Evolutionary conservation across 2,329 filamentous ascomycete genomes (phyloP), one percentile per base, ranked within the genome.

Genomic region (Fusarium annulatum): DNA sequence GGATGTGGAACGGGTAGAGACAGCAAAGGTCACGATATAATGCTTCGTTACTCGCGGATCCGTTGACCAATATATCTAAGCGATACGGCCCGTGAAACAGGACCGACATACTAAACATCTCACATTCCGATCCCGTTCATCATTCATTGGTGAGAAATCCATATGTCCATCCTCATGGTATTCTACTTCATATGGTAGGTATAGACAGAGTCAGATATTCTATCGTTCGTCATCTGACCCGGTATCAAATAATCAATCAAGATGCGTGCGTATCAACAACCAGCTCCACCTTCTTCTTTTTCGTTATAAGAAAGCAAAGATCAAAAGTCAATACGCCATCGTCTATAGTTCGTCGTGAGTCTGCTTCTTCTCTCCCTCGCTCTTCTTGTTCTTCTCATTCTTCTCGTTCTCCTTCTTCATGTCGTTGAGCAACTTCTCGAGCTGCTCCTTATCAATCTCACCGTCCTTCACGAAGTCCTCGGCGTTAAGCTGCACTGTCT

Each of bases 391-490:
- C 63, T 77, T 39, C 39, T 57, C 39, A 23, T 57, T 34, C 53
- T 58, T 67, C 53, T 75, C 67, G 21, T 73, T 71, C 65, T 74
- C 67, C 52, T 55, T 62, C 67, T 75, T 72, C 63, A 76, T 68
- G 46, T 79, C 67, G 67, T 79, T 67, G 45, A 73, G 76, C 58
- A 79, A 69, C 78, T 77, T 75, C 56, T 79, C 71, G 38, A 79
- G 75, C 58, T 78, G 71, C 48, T 79, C 74, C 59, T 77, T 72
- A 46, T 78, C 65, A 38, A 77, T 74, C 28, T 79, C 78, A 69
- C 80, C 78, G 28, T 82, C 79, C 64, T 80, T 80, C 59, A 83
- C 69, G 59, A 90, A 87, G 76, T 87, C 85, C 77, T 90, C 84
- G 42, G 80, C 79, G 43, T 82, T 81, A 33, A 85, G 74, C 74